These are phyloP conservation scores for Pseudomonodictys pantanalensis DNA, from an alignment of 495 filamentous ascomycete genomes.

Conservation along the genomic window DNA sequence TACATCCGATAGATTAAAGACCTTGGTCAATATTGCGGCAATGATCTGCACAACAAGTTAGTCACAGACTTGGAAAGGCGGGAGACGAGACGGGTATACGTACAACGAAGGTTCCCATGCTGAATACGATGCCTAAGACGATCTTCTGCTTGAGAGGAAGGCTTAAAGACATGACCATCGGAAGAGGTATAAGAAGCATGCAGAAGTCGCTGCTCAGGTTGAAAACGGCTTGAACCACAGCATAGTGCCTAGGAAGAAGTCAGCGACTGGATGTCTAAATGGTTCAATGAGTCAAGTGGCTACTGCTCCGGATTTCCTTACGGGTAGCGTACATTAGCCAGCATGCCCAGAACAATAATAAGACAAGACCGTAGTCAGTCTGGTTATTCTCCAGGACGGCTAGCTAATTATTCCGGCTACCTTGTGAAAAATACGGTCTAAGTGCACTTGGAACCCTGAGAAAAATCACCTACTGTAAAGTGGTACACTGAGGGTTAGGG, in stretches of 20 bases:
- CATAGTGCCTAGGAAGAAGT: too few species aligned
- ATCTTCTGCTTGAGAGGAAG: slow-evolving; percentile 29
- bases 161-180: slow-evolving; percentile 17
- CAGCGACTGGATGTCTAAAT: too few species aligned
- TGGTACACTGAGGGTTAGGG: slow-evolving; percentile 33
- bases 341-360: too few species aligned
- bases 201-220: slow-evolving; percentile 30
- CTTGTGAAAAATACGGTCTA: too few species aligned
- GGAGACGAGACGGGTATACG: neutral
- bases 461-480: too few species aligned
- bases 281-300: too few species aligned
- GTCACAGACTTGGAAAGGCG: neutral
- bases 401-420: too few species aligned
- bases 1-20: slow-evolving; percentile 32
- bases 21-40: slow-evolving; percentile 33
- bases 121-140: slow-evolving; percentile 26
- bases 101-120: slow-evolving; percentile 36
- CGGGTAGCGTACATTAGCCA: too few species aligned
- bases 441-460: too few species aligned
- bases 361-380: too few species aligned
- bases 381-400: too few species aligned
- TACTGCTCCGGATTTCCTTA: too few species aligned
- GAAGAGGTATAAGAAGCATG: slow-evolving; percentile 28
- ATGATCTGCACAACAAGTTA: slow-evolving; percentile 24
- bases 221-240: slow-evolving; percentile 31